Evolutionary conservation across 768 basidiomycete genomes (phyloP), one percentile per base, ranked within the genome.

Genomic region (Brasilioporus rufonigricans): DNA sequence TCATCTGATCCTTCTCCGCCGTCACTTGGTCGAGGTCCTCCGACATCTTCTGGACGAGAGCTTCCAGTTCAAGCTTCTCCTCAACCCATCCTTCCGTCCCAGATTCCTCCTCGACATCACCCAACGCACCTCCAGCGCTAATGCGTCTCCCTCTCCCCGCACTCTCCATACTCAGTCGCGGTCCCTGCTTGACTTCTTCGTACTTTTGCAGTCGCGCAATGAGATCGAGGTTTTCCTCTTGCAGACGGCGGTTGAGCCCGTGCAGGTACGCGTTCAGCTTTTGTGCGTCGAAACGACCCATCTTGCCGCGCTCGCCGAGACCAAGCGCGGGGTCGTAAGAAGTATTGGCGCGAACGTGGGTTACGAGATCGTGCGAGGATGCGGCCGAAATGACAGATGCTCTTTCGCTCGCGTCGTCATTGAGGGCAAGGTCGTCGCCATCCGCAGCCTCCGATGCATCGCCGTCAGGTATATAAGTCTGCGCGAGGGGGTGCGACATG

Each of bases 241-340:
- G 88, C 51, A 96, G 67, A 52, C 87, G 79, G 41, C 85, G 76
- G 69, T 96, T 96, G 48, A 96, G 75, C 11, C 87, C 86, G 70
- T 95, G 91, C 64, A 96, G 70, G 68, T 96, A 95, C 12, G 80
- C 77, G 56, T 96, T 95, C 59, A 96, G 71, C 71, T 93, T 96
- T 18, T 80, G 80, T 3, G 89, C 89, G 67, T 95, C 91, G 71
- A 93, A 93, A 27, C 87, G 76, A 16, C 87, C 86, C 29, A 91
- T 81, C 18, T 85, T 87, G 24, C 80, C 82, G 24, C 80, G 80
- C 7, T 80, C 78, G 10, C 84, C 87, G 44, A 87, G 83, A 14
- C 89, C 89, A 66, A 91, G 83, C 2, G 85, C 82, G 24, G 89
- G 89, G 63, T 94, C 93, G 57, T 94, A 92, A 9, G 91, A 93